These are phyloP conservation scores for Metschnikowia hibisci DNA, from an alignment of 805 yeast species.

Conservation along the genomic window DNA sequence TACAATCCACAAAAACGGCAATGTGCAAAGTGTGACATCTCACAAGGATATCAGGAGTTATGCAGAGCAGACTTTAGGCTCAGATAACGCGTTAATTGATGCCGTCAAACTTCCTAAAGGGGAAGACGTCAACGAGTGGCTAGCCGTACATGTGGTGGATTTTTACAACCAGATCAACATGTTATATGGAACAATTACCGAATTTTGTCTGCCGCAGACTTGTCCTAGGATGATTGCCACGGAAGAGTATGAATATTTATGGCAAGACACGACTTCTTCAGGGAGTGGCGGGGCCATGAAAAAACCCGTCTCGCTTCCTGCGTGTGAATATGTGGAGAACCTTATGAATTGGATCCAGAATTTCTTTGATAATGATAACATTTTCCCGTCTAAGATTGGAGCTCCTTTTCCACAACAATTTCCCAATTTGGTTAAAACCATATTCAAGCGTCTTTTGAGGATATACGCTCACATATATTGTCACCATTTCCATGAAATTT, in stretches of 20 bases:
- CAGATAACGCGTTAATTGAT: slow-evolving; percentile 84
- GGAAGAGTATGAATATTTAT: slow-evolving; percentile 90
- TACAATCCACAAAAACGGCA: slow-evolving; percentile 24
- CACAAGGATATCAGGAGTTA: slow-evolving; percentile 79
- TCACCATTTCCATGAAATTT: slow-evolving; percentile 93
- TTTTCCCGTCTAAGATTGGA: slow-evolving; percentile 86
- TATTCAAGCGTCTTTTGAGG: slow-evolving; percentile 86
- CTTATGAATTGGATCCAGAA: slow-evolving; percentile 94
- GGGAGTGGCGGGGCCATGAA: slow-evolving; percentile 33
- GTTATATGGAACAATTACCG: slow-evolving; percentile 94
- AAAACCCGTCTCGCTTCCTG: slow-evolving; percentile 83
- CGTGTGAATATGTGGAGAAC: slow-evolving; percentile 92
- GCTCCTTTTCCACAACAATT: slow-evolving; percentile 91
- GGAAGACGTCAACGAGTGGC: slow-evolving; percentile 90
- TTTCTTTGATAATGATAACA: slow-evolving; percentile 84
- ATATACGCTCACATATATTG: slow-evolving; percentile 97
- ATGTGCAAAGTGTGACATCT: slow-evolving; percentile 36
- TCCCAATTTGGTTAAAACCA: slow-evolving; percentile 72
- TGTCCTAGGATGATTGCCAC: slow-evolving; percentile 99
- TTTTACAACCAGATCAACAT: slow-evolving; percentile 94
- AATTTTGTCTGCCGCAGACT: slow-evolving; percentile 89
- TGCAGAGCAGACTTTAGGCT: slow-evolving; percentile 93
- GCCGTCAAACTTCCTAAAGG: slow-evolving; percentile 93
- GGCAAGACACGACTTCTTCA: slow-evolving; percentile 71
- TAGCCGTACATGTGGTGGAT: slow-evolving; percentile 96